Conservation (phyloP, 805 yeast genomes). For the Kuraishia ogatae region DNA sequence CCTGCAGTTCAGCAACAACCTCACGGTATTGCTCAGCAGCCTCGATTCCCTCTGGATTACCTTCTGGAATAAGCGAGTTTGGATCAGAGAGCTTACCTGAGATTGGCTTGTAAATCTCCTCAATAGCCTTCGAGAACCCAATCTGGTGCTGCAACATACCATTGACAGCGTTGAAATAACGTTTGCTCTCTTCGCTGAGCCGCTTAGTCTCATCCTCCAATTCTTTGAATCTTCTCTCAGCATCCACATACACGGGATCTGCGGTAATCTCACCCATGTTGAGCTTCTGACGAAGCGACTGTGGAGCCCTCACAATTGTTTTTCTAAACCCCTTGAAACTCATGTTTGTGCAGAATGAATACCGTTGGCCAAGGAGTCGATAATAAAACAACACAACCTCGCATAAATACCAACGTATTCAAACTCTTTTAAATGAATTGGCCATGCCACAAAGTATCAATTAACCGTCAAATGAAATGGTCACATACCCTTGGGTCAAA, state of each 20-base stretch:
- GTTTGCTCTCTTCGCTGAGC: slow-evolving; percentile 79
- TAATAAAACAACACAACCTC: background rate
- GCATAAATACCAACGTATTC: too few species aligned
- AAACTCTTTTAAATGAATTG: background rate
- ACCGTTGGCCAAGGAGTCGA: background rate
- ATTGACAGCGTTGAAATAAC: slow-evolving; percentile 86
- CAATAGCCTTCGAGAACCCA: slow-evolving; percentile 92
- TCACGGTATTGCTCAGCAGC: slow-evolving; percentile 90
- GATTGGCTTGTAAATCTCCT: slow-evolving; percentile 93
- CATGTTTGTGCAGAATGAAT: slow-evolving; percentile 31
- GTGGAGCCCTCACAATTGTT: slow-evolving; percentile 83
- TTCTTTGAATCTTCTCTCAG: slow-evolving; percentile 93
- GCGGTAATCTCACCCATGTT: slow-evolving; percentile 75
- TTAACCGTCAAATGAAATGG: background rate
- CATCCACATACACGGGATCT: slow-evolving; percentile 89
- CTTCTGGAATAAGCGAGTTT: slow-evolving; percentile 76
- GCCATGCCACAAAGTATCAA: background rate
- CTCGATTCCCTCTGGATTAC: slow-evolving; percentile 92
- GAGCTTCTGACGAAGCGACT: slow-evolving; percentile 79
- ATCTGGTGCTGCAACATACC: slow-evolving; percentile 92
- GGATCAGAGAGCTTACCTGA: slow-evolving; percentile 91
- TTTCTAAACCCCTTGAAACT: slow-evolving; percentile 84
- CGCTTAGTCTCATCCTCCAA: slow-evolving; percentile 85
- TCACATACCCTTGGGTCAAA: background rate
- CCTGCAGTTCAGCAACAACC: slow-evolving; percentile 79